Percentiles rank a stretch among this genome's conserved stretches.
These are phyloP conservation scores for Tremellales sp. DNA, from an alignment of 1,284 basidiomycete genomes.

Conservation along the genomic window DNA sequence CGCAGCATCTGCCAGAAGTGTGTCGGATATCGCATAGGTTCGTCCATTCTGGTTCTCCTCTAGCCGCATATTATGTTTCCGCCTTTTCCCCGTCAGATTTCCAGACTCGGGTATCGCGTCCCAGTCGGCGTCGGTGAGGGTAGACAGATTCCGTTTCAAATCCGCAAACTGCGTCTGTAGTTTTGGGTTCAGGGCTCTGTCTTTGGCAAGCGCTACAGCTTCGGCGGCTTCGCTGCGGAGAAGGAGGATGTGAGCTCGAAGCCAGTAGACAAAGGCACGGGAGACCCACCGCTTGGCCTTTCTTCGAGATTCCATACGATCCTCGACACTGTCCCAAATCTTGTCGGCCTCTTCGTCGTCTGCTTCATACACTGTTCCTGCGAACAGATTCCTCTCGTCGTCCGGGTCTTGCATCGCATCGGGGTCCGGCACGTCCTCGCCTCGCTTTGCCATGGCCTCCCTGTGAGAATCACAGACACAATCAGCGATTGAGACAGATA, in stretches of 20 bases:
- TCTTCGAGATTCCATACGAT: constrained; percentile 82
- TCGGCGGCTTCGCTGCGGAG: constrained; percentile 41
- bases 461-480: constrained; percentile 46
- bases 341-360: constrained; percentile 97
- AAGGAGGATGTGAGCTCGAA: neutral
- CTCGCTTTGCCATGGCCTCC: constrained; percentile 74
- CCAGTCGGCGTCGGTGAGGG: constrained; percentile 90
- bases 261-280: neutral
- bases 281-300: constrained; percentile 62
- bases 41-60: constrained; percentile 54
- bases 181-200: constrained; percentile 49
- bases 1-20: constrained; percentile 57
- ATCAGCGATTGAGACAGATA: neutral
- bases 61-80: constrained; percentile 70
- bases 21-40: constrained; percentile 86
- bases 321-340: constrained; percentile 88
- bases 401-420: constrained; percentile 91
- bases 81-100: constrained; percentile 87
- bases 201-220: constrained; percentile 41
- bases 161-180: constrained; percentile 75
- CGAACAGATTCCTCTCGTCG: constrained; percentile 93
- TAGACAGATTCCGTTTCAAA: constrained; percentile 80
- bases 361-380: constrained; percentile 90
- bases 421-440: constrained; percentile 78
- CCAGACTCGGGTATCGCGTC: constrained; percentile 92